These are phyloP conservation scores for Aspergillus bertholletiae DNA, from an alignment of 495 filamentous ascomycete species.

Conservation along the genomic window DNA sequence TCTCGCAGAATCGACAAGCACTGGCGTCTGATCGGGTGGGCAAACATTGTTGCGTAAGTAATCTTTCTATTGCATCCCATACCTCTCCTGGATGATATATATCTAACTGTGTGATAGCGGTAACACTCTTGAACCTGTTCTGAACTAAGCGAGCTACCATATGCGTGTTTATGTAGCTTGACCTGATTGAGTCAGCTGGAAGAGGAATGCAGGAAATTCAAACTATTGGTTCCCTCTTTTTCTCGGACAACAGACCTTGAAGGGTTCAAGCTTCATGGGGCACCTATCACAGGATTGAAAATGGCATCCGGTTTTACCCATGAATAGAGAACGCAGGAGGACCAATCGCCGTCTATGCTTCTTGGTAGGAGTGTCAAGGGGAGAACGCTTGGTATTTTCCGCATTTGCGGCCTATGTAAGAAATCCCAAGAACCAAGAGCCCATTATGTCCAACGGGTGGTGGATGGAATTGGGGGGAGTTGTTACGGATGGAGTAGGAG, in stretches of 20 bases:
- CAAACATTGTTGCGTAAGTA: slow-evolving; percentile 77
- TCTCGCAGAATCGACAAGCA: slow-evolving; percentile 97
- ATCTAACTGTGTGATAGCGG: slow-evolving; percentile 35
- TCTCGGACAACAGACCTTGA: slow-evolving; percentile 10
- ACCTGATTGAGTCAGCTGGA: slow-evolving; percentile 10
- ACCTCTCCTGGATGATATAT: not conserved
- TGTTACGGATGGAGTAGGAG: slow-evolving; percentile 21
- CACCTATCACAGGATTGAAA: slow-evolving; percentile 33
- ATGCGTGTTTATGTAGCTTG: slow-evolving; percentile 10
- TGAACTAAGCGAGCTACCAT: slow-evolving; percentile 34
- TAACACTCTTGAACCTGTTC: slow-evolving; percentile 50
- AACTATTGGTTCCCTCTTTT: not conserved
- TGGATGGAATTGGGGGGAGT: slow-evolving; percentile 5
- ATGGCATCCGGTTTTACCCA: slow-evolving; percentile 30
- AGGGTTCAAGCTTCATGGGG: slow-evolving; percentile 6
- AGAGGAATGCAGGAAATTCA: slow-evolving; percentile 2
- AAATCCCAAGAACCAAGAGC: slow-evolving; percentile 8
- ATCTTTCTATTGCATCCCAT: not conserved
- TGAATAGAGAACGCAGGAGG: slow-evolving; percentile 26
- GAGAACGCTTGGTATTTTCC: slow-evolving; percentile 5
- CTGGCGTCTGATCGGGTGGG: slow-evolving; percentile 98
- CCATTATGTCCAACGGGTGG: slow-evolving; percentile 7
- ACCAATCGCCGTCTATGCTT: slow-evolving; percentile 14
- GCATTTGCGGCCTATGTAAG: slow-evolving; percentile 2
- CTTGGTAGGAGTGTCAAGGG: slow-evolving; percentile 7